Conservation (phyloP, 2,329 filamentous ascomycete genomes). For the Colletotrichum caudatum region DNA sequence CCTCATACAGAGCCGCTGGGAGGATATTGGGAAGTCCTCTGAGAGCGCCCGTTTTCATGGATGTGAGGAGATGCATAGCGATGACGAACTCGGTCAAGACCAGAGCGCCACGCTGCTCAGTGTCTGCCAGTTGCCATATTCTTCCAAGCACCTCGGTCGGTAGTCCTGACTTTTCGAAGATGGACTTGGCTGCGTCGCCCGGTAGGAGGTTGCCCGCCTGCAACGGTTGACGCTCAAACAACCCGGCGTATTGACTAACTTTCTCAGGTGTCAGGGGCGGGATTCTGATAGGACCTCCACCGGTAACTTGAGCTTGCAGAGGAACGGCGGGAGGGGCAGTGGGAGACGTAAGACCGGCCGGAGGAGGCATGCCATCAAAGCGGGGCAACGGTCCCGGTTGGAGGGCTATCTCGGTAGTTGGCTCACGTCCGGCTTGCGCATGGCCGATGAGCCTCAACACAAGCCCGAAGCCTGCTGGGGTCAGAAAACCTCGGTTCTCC, state of each 20-base stretch:
- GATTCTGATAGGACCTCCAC: conserved; percentile 80
- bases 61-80: conserved; percentile 96
- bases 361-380: conserved; percentile 79
- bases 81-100: conserved; percentile 95
- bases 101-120: conserved; percentile 88
- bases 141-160: conserved; percentile 92
- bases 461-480: conserved; percentile 91
- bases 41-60: conserved; percentile 86
- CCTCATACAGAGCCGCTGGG: conserved; percentile 89
- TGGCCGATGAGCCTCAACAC: conserved; percentile 95
- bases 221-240: conserved; percentile 91
- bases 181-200: conserved; percentile 88
- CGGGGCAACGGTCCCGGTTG: conserved; percentile 90
- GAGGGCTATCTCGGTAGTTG: conserved; percentile 83
- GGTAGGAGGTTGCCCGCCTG: conserved; percentile 79
- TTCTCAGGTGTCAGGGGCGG: conserved; percentile 90
- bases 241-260: conserved; percentile 85
- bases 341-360: conserved; percentile 48
- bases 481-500: conserved; percentile 94
- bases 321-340: conserved; percentile 63
- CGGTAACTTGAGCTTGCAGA: conserved; percentile 69
- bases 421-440: conserved; percentile 88
- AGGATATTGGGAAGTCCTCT: conserved; percentile 83
- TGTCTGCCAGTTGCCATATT: conserved; percentile 96
- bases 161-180: conserved; percentile 92